Evolutionary conservation across 2,329 filamentous ascomycete genomes (phyloP).

Genomic region (Diaporthe australafricana): DNA sequence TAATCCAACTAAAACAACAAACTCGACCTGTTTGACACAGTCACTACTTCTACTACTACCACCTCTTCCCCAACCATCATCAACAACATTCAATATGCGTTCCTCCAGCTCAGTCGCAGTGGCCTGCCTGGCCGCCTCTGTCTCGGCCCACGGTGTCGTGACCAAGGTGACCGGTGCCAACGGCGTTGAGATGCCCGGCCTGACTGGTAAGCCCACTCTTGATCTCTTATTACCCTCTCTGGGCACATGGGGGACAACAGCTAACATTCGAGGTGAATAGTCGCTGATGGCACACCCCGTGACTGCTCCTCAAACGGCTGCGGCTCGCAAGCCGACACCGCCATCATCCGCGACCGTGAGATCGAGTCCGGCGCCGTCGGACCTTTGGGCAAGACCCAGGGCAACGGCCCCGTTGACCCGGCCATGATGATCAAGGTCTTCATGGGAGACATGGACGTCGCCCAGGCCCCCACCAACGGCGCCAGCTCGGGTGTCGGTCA

Average conservation of each 20-base stretch:
- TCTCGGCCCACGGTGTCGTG: constrained; percentile 35
- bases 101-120: constrained; percentile 24
- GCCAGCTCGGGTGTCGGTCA: constrained; percentile 47
- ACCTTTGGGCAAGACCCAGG: constrained; percentile 64
- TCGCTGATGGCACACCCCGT: constrained; percentile 66
- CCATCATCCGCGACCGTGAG: constrained; percentile 65
- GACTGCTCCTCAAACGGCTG: constrained; percentile 64
- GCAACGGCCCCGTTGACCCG: constrained; percentile 61
- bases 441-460: constrained; percentile 52
- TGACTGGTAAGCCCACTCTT: constrained; percentile 13
- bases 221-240: neutral
- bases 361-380: constrained; percentile 60
- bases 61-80: no score
- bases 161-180: constrained; percentile 36
- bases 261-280: constrained; percentile 40
- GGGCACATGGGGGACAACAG: neutral
- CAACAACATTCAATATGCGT: constrained; percentile 26
- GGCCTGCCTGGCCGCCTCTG: constrained; percentile 31
- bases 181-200: constrained; percentile 36
- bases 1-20: constrained; percentile 9
- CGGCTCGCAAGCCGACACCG: constrained; percentile 66
- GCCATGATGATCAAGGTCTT: constrained; percentile 61
- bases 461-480: constrained; percentile 45
- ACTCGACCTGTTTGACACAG: constrained; percentile 25
- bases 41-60: constrained; percentile 22